Conservation (phyloP, 768 basidiomycete species). For the Auricularia heimuer region DNA sequence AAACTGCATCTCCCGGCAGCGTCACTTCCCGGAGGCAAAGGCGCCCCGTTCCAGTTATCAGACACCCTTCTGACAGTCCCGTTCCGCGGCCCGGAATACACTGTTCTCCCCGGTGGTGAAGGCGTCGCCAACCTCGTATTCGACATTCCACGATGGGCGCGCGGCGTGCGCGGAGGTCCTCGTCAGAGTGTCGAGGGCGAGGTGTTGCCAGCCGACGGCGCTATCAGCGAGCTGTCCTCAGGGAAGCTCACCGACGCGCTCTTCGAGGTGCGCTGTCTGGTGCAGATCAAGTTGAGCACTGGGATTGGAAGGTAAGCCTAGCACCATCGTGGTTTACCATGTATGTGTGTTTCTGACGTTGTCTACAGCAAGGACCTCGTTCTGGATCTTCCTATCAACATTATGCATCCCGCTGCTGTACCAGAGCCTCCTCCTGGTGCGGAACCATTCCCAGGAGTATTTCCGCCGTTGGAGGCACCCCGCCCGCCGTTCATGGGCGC, state of each 20-base stretch:
- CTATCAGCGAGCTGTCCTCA: slow-evolving; percentile 14
- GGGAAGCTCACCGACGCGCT: slow-evolving; percentile 35
- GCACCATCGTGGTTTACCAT: too few relatives aligned
- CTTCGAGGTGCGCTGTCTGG: slow-evolving; percentile 58
- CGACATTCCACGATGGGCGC: slow-evolving; percentile 59
- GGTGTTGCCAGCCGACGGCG: slow-evolving; percentile 12
- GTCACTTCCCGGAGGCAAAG: slow-evolving; percentile 21
- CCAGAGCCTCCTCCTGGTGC: slow-evolving; percentile 25
- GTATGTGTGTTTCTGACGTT: slow-evolving; percentile 4
- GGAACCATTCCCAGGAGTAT: slow-evolving; percentile 14
- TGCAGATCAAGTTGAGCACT: slow-evolving; percentile 60
- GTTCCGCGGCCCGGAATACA: slow-evolving; percentile 67
- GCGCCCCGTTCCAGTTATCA: slow-evolving; percentile 42
- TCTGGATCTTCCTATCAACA: slow-evolving; percentile 43
- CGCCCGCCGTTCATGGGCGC: neutral
- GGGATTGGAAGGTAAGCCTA: slow-evolving; percentile 55
- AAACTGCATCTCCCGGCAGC: slow-evolving; percentile 38
- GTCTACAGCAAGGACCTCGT: slow-evolving; percentile 56
- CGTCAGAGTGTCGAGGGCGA: slow-evolving; percentile 43
- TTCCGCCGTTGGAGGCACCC: slow-evolving; percentile 3
- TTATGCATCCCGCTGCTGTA: slow-evolving; percentile 54
- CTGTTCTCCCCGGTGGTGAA: slow-evolving; percentile 61
- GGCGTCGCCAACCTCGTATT: slow-evolving; percentile 74
- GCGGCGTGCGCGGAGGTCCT: slow-evolving; percentile 53
- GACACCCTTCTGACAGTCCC: slow-evolving; percentile 61